A percentile compares a stretch with the other conserved stretches of the same genome.
phyloP scores from a whole-genome alignment of 192 early-diverging fungal genomes.

The Powellomyces hirtus region DNA sequence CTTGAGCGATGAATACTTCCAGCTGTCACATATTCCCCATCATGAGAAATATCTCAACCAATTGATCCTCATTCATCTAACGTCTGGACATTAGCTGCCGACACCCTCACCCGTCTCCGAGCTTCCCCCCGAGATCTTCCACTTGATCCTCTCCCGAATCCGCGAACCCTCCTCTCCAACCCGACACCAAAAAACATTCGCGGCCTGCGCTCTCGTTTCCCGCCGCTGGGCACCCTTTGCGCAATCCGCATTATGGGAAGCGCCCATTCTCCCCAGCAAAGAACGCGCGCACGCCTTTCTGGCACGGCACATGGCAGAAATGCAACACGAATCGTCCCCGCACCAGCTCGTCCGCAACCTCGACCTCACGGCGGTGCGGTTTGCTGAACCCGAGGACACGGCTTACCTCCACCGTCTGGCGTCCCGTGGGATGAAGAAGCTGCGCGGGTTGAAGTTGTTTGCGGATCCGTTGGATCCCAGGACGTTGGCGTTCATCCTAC shows the following conservation, averaged over 20 bases:
- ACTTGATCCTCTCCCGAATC: background rate
- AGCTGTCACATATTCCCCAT: too few species aligned
- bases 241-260: slow-evolving; percentile 8
- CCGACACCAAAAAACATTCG: background rate
- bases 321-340: background rate
- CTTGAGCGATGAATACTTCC: too few species aligned
- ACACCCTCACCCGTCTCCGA: background rate
- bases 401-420: background rate
- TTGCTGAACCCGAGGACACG: slow-evolving; percentile 18
- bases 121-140: slow-evolving; percentile 12
- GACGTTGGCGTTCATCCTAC: slow-evolving; percentile 5
- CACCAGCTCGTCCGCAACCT: slow-evolving; percentile 9
- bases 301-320: slow-evolving; percentile 5
- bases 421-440: background rate
- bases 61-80: too few species aligned
- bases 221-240: background rate
- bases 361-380: slow-evolving; percentile 1
- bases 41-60: too few species aligned
- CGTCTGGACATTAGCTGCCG: too few species aligned
- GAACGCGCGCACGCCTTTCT: background rate
- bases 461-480: slow-evolving; percentile 24
- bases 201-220: slow-evolving; percentile 13
- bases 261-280: background rate
- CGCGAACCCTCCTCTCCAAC: background rate
- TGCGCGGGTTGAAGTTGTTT: slow-evolving; percentile 11